Evolutionary conservation across 495 filamentous ascomycete genomes (phyloP).

Genomic region (Neurospora intermedia): DNA sequence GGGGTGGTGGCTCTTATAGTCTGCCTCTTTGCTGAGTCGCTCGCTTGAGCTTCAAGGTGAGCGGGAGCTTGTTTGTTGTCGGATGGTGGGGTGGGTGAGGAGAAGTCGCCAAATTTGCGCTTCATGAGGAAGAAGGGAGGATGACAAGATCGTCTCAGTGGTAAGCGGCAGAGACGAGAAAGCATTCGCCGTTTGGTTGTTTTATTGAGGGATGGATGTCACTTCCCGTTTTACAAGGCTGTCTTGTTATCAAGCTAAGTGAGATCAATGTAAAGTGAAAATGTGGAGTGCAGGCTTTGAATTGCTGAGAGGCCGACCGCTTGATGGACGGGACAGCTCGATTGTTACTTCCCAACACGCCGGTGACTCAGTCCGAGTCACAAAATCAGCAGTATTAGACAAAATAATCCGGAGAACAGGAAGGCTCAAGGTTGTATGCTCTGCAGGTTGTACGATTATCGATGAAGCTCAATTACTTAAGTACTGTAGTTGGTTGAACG

Average conservation of each 20-base stretch:
- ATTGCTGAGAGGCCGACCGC: background rate
- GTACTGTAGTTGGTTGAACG: background rate
- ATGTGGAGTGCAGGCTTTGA: background rate
- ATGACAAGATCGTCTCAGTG: background rate
- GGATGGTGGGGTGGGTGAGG: background rate
- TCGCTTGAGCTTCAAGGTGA: background rate
- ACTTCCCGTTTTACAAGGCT: slow-evolving; percentile 2
- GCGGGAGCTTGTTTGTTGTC: background rate
- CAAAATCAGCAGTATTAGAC: background rate
- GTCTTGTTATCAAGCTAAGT: background rate
- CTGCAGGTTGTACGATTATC: background rate
- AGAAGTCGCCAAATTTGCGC: slow-evolving; percentile 10
- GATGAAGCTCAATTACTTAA: background rate
- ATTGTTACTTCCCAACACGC: background rate
- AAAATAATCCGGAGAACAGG: background rate
- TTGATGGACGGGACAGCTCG: background rate
- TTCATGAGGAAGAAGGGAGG: slow-evolving; percentile 9
- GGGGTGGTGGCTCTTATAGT: background rate
- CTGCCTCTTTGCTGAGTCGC: background rate
- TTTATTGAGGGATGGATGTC: background rate
- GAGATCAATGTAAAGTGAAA: background rate
- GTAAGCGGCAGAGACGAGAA: background rate
- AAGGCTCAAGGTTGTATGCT: background rate
- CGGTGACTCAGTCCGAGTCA: background rate
- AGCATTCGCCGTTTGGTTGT: slow-evolving; percentile 2